A percentile compares a stretch with the other conserved stretches of the same genome.
These are phyloP conservation scores for Beauveria medogensis DNA, from an alignment of 2,329 filamentous ascomycete genomes.

Conservation along the genomic window DNA sequence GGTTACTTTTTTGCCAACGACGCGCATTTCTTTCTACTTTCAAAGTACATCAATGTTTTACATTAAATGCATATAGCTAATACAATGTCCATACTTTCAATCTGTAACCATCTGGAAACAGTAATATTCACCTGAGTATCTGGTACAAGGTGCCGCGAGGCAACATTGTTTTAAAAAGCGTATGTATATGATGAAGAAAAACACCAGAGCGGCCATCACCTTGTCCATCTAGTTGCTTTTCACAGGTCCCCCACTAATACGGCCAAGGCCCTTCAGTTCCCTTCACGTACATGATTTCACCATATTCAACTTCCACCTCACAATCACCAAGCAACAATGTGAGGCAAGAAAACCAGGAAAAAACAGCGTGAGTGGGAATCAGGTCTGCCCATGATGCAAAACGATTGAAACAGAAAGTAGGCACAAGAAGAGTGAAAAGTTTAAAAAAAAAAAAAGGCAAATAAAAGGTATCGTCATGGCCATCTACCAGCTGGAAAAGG, in stretches of 20 bases:
- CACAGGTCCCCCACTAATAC: background rate
- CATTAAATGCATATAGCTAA: no score
- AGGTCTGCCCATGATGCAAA: background rate
- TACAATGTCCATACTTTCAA: no score
- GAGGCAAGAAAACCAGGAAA: background rate
- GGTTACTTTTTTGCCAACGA: constrained; percentile 32
- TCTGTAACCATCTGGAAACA: background rate
- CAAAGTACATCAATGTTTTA: no score
- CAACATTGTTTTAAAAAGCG: constrained; percentile 32
- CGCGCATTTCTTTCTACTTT: background rate
- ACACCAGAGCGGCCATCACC: background rate
- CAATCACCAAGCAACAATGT: background rate
- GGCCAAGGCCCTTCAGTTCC: background rate
- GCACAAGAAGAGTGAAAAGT: background rate
- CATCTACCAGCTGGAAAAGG: background rate
- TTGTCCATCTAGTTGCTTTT: background rate
- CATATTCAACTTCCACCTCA: background rate
- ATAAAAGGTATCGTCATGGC: constrained; percentile 3
- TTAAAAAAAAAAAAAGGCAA: background rate
- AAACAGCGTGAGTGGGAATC: background rate
- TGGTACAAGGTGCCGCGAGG: constrained; percentile 38
- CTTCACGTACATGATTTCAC: background rate
- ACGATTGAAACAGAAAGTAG: constrained; percentile 12
- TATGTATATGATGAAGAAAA: constrained; percentile 7
- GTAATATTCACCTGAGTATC: background rate